Base-by-base conservation (phyloP, 2,329 filamentous ascomycete species). In the Colletotrichum sp. region DNA sequence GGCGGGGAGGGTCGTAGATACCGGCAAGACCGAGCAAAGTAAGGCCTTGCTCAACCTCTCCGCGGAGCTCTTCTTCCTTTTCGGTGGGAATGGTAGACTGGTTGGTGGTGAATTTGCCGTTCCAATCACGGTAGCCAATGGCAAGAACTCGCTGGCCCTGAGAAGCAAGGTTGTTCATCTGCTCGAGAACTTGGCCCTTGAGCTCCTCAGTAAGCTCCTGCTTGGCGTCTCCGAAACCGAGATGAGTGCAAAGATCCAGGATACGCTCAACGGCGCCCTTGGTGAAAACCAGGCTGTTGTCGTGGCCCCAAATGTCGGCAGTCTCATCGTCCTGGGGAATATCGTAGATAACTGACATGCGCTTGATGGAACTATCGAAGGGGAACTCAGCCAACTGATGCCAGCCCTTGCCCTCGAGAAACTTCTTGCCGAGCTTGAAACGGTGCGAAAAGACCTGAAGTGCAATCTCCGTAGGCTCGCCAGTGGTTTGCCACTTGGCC, bases 1-100 rank as follows among this genome's bases (percentile, higher is more conserved):
- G 90, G 3, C 95, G 94, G 69, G 95, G 95, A 5, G 95, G 95
- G 77, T 98, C 95, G 80, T 97, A 96, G 76, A 98, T 93, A 70
- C 95, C 95, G 63, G 94, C 92, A 12, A 98, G 88, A n/a, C 95
- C 96, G 16, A 94, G 89, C 75, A 97, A 94, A 5, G 88, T 89
- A 36, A 98, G 89, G 34, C 90, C 87, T 43, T 86, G 85, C 80
- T 97, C 95, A 16, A 96, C 88, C 6, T 87, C 83, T 8, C 86
- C 84, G 8, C 95, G 93, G 4, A 88, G 80, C 54, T 82, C 79
- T 6, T 74, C 76, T 63, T 86, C 83, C 8, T 77, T 79, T 7
- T 79, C 77, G n/a, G 80, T 78, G 12, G 79, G 78, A n/a, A 69
- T 31, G 16, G 58, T 66, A 8, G 80, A 77, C 27, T 82, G 80